Evolutionary conservation across 176 grass and related monocot genomes (phyloP), one percentile per base, ranked within the genome.

Genomic region (Calamus simplicifolius): DNA sequence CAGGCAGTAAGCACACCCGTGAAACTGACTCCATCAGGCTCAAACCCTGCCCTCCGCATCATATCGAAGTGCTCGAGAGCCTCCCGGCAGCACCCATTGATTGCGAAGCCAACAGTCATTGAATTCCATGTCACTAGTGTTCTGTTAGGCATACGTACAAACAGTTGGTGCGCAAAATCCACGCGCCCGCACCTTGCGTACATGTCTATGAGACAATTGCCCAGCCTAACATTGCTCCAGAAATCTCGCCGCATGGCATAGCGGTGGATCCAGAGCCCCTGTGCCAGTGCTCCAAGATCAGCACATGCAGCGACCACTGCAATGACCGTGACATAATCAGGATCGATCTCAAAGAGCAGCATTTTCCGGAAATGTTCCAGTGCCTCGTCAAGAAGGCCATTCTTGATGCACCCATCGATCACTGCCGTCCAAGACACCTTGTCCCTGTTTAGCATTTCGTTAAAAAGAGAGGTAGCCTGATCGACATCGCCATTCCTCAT

Each of bases 401-500:
- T 84, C 75, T 90, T 77, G 19, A 82, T 72, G 64, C 73, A 80
- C 50, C 68, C 77, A 14, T 83, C 72, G 49, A 90, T 83, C 56
- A 96, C 68, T 51, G 77, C 80, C 52, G 80, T 86, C 80, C 91
- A 90, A 1, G 83, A 90, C 17, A 90, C 68, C 74, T 65, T 78
- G 29, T 96, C 87, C 70, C 62, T 81, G 0, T 12, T 56, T 3
- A 72, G 64, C 80, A 82, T 82, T 74, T 49, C 57, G 15, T 80
- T 71, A 48, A 90, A 90, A 75, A 90, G 53, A 21, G 79, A 58
- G 68, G 61, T 69, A 4, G 77, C 83, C 12, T 49, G 54, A 3
- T 55, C 61, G 2, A 87, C 66, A 19, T 78, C 77, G 29, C 76
- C 80, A 54, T 79, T 74, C 12, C 76, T 81, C 71, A 87, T 73